These are phyloP conservation scores for Starmerella roubikii DNA, from an alignment of 805 yeast species.

Conservation along the genomic window DNA sequence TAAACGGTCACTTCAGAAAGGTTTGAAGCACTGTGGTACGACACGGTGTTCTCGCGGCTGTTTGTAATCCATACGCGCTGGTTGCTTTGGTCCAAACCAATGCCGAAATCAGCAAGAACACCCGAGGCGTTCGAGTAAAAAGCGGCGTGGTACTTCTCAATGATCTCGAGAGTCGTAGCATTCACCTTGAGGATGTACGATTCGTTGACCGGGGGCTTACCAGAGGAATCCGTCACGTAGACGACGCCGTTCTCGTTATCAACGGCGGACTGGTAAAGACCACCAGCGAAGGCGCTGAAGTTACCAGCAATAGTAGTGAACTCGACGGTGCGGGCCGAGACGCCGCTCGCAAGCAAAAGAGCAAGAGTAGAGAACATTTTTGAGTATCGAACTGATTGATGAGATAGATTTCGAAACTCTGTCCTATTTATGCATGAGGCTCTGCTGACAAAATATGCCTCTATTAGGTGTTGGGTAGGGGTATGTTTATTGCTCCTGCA, in stretches of 20 bases:
- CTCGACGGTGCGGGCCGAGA: conserved; percentile 1
- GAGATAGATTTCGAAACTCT: background rate
- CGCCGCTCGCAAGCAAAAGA: background rate
- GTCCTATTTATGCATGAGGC: background rate
- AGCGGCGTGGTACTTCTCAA: background rate
- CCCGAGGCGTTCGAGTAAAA: background rate
- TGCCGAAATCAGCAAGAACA: conserved; percentile 10
- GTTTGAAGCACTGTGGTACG: conserved; percentile 4
- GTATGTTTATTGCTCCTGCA: too few relatives aligned
- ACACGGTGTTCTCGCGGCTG: conserved; percentile 11
- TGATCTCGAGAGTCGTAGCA: conserved; percentile 3
- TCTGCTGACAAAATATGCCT: background rate
- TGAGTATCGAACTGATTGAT: too few relatives aligned
- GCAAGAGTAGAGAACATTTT: conserved; percentile 2
- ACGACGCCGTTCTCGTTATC: conserved; percentile 2
- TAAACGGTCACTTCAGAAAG: conserved; percentile 2
- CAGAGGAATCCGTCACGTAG: conserved; percentile 8
- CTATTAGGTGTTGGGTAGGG: too few relatives aligned
- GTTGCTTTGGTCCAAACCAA: conserved; percentile 5
- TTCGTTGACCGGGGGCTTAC: conserved; percentile 10
- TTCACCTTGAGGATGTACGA: conserved; percentile 10
- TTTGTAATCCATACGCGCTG: conserved; percentile 10
- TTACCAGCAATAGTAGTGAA: background rate
- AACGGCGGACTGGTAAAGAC: conserved; percentile 11
- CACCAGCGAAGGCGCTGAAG: conserved; percentile 5